Evolutionary conservation across 1,284 basidiomycete species (phyloP).

Genomic region (Sporisorium reilianum): DNA sequence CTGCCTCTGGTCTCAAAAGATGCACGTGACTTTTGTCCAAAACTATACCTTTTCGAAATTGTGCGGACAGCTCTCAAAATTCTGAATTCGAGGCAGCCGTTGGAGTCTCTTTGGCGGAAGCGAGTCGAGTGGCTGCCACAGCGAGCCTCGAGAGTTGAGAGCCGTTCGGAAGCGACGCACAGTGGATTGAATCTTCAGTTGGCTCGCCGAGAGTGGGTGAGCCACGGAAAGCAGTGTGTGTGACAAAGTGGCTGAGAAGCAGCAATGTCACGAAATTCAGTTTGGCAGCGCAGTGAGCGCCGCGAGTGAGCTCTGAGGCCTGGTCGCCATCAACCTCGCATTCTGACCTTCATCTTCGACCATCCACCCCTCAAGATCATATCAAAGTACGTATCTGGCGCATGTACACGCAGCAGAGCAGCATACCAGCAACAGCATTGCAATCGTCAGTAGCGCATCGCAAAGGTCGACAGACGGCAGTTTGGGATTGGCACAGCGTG

Average conservation of each 20-base stretch:
- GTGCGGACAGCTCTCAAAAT: background rate
- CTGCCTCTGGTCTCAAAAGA: background rate
- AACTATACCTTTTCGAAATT: conserved; percentile 5
- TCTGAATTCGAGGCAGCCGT: too few relatives aligned
- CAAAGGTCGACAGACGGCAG: conserved; percentile 4
- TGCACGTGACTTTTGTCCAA: conserved; percentile 2
- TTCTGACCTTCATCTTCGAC: conserved; percentile 49
- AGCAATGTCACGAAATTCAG: background rate
- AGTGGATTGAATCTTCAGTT: background rate
- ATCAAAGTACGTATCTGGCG: conserved; percentile 48
- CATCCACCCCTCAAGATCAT: conserved; percentile 55
- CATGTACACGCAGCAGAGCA: too few relatives aligned
- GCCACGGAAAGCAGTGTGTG: background rate
- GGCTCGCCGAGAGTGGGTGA: too few relatives aligned
- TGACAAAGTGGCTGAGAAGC: too few relatives aligned
- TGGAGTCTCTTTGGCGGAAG: background rate
- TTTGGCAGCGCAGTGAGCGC: conserved; percentile 1
- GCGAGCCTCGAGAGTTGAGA: background rate
- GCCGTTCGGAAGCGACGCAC: background rate
- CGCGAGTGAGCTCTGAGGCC: background rate
- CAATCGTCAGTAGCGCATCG: conserved; percentile 2
- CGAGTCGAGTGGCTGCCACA: conserved; percentile 2
- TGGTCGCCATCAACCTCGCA: conserved; percentile 24
- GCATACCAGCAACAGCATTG: conserved; percentile 10
- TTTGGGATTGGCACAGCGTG: background rate